phyloP scores from a whole-genome alignment of 352 stramenopile species.

The Phytophthora sp. region DNA sequence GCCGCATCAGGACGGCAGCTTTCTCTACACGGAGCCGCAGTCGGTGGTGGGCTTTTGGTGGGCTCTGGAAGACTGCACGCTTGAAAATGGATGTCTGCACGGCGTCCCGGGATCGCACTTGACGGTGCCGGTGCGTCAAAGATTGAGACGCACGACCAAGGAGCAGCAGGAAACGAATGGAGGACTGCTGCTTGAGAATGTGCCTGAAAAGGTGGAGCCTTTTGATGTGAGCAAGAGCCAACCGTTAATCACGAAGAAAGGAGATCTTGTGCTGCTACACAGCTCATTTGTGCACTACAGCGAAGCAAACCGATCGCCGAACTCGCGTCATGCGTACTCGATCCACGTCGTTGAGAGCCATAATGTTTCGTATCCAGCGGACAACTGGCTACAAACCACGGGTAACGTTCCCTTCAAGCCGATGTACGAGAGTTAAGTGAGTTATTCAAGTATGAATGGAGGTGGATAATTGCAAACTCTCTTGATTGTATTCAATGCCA shows the following conservation, averaged over 20 bases:
- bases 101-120: conserved; percentile 91
- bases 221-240: conserved; percentile 67
- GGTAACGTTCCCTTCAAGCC: conserved; percentile 63
- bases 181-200: conserved; percentile 63
- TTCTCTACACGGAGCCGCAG: conserved; percentile 96
- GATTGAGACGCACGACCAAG: conserved; percentile 75
- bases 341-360: conserved; percentile 95
- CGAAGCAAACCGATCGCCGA: conserved; percentile 90
- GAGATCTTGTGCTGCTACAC: conserved; percentile 93
- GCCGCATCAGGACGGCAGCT: conserved; percentile 97
- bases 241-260: conserved; percentile 89
- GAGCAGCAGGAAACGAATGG: conserved; percentile 47
- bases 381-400: conserved; percentile 96
- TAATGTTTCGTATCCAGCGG: conserved; percentile 78
- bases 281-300: conserved; percentile 95
- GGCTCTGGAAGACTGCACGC: conserved; percentile 94
- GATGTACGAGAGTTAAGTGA: conserved; percentile 55
- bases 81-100: conserved; percentile 96
- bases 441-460: background rate
- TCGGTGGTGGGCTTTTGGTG: conserved; percentile 96
- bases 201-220: conserved; percentile 48
- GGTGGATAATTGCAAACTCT: no score
- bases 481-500: no score
- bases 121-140: conserved; percentile 83
- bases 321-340: conserved; percentile 95